Evolutionary conservation across 345 rosid species (phyloP).

Genomic region (Syzygium oleosum): DNA sequence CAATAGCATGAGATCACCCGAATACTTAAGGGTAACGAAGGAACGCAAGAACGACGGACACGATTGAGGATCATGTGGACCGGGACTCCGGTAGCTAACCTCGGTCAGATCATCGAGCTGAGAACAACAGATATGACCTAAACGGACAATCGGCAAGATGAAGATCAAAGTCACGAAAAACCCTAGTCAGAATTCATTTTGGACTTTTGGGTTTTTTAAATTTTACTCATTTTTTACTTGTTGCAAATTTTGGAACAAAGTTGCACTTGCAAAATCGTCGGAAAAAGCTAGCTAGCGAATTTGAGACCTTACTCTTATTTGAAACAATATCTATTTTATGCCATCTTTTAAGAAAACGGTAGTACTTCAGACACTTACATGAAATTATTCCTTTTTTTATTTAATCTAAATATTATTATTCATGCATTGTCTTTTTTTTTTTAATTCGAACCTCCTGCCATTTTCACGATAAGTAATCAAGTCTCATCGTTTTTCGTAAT

Average conservation of each 20-base stretch:
- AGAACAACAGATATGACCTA: too few relatives aligned
- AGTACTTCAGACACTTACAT: fast-evolving
- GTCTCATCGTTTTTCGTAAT: background rate
- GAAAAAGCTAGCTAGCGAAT: background rate
- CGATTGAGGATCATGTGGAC: background rate
- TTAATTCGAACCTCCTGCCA: background rate
- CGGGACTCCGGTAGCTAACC: background rate
- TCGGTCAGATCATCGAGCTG: background rate
- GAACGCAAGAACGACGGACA: background rate
- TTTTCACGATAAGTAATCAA: background rate
- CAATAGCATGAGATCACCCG: background rate
- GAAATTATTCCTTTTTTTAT: background rate
- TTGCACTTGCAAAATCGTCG: background rate
- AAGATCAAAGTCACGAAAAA: background rate
- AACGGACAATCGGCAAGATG: background rate
- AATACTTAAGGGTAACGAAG: background rate
- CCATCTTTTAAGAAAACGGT: fast-evolving
- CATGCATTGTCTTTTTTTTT: background rate
- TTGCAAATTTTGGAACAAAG: background rate
- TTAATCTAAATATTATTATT: background rate
- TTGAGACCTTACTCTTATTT: background rate
- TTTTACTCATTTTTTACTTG: background rate
- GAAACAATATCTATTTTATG: fast-evolving
- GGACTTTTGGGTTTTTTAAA: background rate
- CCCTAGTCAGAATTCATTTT: background rate